phyloP scores from a whole-genome alignment of 1,284 basidiomycete species.

The Cystobasidium slooffiae region DNA sequence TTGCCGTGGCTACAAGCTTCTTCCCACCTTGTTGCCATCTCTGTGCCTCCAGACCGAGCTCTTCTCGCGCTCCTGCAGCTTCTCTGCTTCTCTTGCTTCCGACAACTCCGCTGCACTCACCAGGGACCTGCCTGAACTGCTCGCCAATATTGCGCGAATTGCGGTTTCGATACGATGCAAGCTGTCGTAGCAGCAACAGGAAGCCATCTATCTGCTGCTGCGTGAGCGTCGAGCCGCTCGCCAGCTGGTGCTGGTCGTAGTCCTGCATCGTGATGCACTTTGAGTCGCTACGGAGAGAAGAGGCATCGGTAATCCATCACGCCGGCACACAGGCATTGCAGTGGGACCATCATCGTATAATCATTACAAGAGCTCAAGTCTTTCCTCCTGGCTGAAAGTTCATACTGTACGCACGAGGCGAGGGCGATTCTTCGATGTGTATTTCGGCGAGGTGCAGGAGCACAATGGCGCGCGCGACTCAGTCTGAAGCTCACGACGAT shows the following conservation, averaged over 20 bases:
- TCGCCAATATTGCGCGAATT: slow-evolving; percentile 31
- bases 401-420: no score
- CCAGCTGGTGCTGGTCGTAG: slow-evolving; percentile 7
- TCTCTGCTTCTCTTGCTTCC: neutral
- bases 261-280: neutral
- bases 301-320: no score
- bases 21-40: neutral
- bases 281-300: no score
- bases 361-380: no score
- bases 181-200: slow-evolving; percentile 15
- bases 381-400: no score
- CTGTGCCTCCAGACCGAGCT: neutral
- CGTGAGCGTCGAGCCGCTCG: slow-evolving; percentile 28
- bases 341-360: no score
- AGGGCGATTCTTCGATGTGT: no score
- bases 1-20: neutral
- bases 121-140: slow-evolving; percentile 39
- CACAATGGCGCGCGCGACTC: no score
- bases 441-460: no score
- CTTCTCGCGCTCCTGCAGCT: neutral
- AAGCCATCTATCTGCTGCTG: slow-evolving; percentile 20
- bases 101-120: slow-evolving; percentile 16
- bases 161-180: slow-evolving; percentile 30
- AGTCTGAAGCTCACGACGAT: no score
- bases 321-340: no score